Evolutionary conservation across 306 rosid genomes (phyloP).

Genomic region (Clitoria ternatea): DNA sequence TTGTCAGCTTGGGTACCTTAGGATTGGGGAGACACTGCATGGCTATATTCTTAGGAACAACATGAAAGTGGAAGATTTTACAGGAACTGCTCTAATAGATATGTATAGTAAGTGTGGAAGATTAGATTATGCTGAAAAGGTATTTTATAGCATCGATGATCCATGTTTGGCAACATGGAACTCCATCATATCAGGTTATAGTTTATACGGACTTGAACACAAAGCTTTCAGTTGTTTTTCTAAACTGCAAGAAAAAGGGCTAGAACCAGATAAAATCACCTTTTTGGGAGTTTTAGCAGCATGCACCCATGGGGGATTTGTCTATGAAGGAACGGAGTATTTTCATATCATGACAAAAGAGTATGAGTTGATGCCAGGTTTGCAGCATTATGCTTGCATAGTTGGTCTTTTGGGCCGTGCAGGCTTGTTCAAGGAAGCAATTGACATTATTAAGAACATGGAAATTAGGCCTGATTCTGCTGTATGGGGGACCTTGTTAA

Average conservation of each 20-base stretch:
- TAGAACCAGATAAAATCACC: conserved; percentile 66
- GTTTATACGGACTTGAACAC: conserved; percentile 58
- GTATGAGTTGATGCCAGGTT: conserved; percentile 44
- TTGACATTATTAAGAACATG: conserved; percentile 46
- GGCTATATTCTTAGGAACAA: conserved; percentile 51
- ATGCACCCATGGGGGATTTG: conserved; percentile 66
- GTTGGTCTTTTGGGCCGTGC: conserved; percentile 64
- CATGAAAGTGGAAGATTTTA: conserved; percentile 52
- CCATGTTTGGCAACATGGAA: conserved; percentile 88
- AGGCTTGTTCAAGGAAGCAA: conserved; percentile 65
- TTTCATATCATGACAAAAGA: conserved; percentile 51
- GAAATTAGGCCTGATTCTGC: conserved; percentile 64
- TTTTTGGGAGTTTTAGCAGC: conserved; percentile 71
- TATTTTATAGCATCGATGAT: conserved; percentile 46
- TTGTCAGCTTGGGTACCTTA: conserved; percentile 60
- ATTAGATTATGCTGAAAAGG: conserved; percentile 62
- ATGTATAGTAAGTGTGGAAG: conserved; percentile 83
- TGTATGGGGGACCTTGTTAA: conserved; percentile 67
- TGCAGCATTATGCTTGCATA: conserved; percentile 71
- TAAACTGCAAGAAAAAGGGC: conserved; percentile 48
- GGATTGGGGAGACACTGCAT: conserved; percentile 60
- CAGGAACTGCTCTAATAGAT: conserved; percentile 71
- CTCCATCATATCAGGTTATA: conserved; percentile 70
- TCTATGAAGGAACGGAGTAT: conserved; percentile 44
- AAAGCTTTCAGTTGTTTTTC: conserved; percentile 58